Conservation (phyloP, 2,329 filamentous ascomycete species). For the Penicillium sp. region DNA sequence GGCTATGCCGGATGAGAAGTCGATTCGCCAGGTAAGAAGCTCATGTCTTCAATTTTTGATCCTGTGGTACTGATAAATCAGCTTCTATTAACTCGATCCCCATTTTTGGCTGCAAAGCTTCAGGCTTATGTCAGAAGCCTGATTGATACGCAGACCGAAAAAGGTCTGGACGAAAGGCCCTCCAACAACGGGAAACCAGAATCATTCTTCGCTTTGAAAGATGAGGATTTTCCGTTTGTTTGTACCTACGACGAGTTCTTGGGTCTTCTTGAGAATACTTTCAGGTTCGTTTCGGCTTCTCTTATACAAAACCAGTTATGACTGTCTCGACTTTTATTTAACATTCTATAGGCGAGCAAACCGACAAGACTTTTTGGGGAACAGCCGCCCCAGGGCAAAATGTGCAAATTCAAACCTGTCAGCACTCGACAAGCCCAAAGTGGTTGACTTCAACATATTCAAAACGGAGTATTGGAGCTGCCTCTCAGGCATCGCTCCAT, state of each 20-base stretch:
- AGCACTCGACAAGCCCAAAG: background rate
- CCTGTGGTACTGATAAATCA: conserved; percentile 2
- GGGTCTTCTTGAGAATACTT: conserved; percentile 21
- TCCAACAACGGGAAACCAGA: conserved; percentile 1
- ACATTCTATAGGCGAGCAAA: conserved; percentile 8
- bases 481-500: conserved; percentile 12
- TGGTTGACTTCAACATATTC: conserved; percentile 29
- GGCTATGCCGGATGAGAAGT: conserved; percentile 2
- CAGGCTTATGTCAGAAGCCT: conserved; percentile 23
- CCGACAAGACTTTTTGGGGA: conserved; percentile 13
- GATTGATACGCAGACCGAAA: conserved; percentile 20
- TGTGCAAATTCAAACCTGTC: background rate
- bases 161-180: background rate
- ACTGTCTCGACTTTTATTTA: background rate
- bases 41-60: background rate
- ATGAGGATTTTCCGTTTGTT: conserved; percentile 29
- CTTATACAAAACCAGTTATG: too few species aligned
- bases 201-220: conserved; percentile 18
- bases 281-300: background rate
- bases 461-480: conserved; percentile 29
- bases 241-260: conserved; percentile 32
- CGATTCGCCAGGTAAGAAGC: conserved; percentile 17
- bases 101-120: conserved; percentile 28
- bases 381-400: background rate
- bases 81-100: conserved; percentile 32